Conservation (phyloP, 148 eudicot genomes). For the Rhododendron kiyosumense region DNA sequence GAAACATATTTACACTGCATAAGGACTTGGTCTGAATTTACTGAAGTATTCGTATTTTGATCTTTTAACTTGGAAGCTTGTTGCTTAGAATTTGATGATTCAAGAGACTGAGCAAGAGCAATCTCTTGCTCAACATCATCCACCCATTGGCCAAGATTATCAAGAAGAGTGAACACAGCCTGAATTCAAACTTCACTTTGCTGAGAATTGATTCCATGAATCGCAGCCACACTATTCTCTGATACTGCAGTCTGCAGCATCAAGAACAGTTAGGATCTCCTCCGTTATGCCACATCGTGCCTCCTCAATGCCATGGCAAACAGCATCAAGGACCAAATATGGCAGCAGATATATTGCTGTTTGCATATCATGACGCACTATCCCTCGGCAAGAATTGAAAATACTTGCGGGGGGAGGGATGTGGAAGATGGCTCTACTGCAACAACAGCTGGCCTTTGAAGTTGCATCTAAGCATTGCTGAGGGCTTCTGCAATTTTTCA, state of each 20-base stretch:
- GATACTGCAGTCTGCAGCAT: slow-evolving; percentile 90
- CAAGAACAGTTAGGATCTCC: slow-evolving; percentile 82
- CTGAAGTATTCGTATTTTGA: slow-evolving; percentile 25
- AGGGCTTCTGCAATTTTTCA: not conserved
- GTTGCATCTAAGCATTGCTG: not conserved
- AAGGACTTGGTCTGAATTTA: slow-evolving; percentile 40
- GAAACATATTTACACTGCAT: slow-evolving; percentile 85
- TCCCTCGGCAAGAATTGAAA: slow-evolving; percentile 89
- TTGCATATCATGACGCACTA: slow-evolving; percentile 92
- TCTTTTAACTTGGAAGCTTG: slow-evolving; percentile 41
- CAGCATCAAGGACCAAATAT: slow-evolving; percentile 88
- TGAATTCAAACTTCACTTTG: slow-evolving; percentile 98
- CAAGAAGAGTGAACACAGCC: slow-evolving; percentile 93
- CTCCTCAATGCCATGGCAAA: slow-evolving; percentile 84
- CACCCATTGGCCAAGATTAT: slow-evolving; percentile 97
- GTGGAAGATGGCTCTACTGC: not conserved
- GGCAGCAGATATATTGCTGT: slow-evolving; percentile 89
- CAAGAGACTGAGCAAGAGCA: slow-evolving; percentile 77
- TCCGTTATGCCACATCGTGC: slow-evolving; percentile 82
- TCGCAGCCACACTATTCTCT: slow-evolving; percentile 51
- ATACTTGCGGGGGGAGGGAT: slow-evolving; percentile 29
- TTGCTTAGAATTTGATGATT: slow-evolving; percentile 55
- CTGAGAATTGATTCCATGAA: slow-evolving; percentile 59
- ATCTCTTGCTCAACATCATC: slow-evolving; percentile 87
- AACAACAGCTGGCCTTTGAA: not conserved